These are phyloP conservation scores for Avena insularis DNA, from an alignment of 176 grass and related monocot species.

Conservation along the genomic window DNA sequence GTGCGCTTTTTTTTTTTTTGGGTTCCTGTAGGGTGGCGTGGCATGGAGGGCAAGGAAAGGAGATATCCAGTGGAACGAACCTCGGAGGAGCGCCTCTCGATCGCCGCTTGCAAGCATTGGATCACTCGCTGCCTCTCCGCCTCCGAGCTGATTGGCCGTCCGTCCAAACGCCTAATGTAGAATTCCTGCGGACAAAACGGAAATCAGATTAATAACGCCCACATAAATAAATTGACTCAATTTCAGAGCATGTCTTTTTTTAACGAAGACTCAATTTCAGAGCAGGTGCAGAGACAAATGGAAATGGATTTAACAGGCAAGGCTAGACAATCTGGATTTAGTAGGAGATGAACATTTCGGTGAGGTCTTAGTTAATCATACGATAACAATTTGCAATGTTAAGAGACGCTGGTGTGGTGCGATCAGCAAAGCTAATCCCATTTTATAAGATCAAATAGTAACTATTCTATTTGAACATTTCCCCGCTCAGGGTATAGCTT, in stretches of 20 bases:
- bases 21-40: conserved; percentile 41
- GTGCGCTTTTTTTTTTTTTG: conserved; percentile 24
- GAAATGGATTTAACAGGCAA: not conserved
- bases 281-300: not conserved
- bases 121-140: conserved; percentile 82
- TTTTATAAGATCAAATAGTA: not conserved
- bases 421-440: not conserved
- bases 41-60: conserved; percentile 52
- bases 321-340: not conserved
- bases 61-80: conserved; percentile 51
- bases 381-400: not conserved
- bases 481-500: not conserved
- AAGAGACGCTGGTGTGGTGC: not conserved
- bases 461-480: not conserved
- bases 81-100: conserved; percentile 85
- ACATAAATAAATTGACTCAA: not conserved
- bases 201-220: not conserved
- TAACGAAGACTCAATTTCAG: not conserved
- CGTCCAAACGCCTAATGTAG: conserved; percentile 74
- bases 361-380: not conserved
- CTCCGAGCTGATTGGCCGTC: conserved; percentile 75
- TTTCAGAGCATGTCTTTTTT: not conserved
- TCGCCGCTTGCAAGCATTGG: conserved; percentile 79
- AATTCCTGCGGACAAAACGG: conserved; percentile 59
- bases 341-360: not conserved